Percentiles rank a stretch among this genome's conserved stretches.
Evolutionary conservation across 2,329 filamentous ascomycete genomes (phyloP).

Genomic region (Aspergillus transmontanensis): DNA sequence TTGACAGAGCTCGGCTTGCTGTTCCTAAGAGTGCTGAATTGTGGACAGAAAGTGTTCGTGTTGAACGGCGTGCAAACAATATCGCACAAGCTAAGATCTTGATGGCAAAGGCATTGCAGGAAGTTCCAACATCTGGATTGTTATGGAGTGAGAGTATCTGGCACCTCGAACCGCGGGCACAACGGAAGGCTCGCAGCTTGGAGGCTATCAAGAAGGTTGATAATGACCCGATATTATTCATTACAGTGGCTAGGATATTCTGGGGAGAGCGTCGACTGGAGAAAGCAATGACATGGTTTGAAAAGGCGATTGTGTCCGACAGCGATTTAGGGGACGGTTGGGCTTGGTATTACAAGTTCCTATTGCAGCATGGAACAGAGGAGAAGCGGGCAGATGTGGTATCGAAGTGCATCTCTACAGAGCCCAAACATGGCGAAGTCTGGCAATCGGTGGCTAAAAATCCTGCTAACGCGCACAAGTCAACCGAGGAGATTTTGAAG

Average conservation of each 20-base stretch:
- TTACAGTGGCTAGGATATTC: slow-evolving; percentile 91
- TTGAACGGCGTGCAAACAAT: slow-evolving; percentile 87
- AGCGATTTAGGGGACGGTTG: slow-evolving; percentile 87
- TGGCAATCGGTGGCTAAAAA: slow-evolving; percentile 89
- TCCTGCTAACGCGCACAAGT: slow-evolving; percentile 74
- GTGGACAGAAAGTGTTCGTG: slow-evolving; percentile 90
- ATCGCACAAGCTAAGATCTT: slow-evolving; percentile 80
- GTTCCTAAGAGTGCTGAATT: slow-evolving; percentile 82
- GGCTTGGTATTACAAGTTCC: slow-evolving; percentile 97
- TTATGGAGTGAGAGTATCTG: slow-evolving; percentile 95
- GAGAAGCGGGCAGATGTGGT: slow-evolving; percentile 89
- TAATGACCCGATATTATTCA: slow-evolving; percentile 84
- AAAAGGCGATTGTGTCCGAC: slow-evolving; percentile 88
- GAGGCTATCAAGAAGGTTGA: slow-evolving; percentile 98
- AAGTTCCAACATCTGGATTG: slow-evolving; percentile 82
- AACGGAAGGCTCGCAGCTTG: slow-evolving; percentile 85
- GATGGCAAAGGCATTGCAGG: slow-evolving; percentile 91
- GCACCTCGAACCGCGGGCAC: slow-evolving; percentile 87
- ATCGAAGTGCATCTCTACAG: slow-evolving; percentile 75
- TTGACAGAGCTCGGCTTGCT: slow-evolving; percentile 86
- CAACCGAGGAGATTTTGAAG: slow-evolving; percentile 79
- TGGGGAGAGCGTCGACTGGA: slow-evolving; percentile 92
- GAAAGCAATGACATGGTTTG: slow-evolving; percentile 95
- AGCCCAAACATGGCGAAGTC: slow-evolving; percentile 88
- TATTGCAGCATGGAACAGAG: slow-evolving; percentile 87